Conservation (phyloP, 495 filamentous ascomycete genomes). For the Cairneyella variabilis region DNA sequence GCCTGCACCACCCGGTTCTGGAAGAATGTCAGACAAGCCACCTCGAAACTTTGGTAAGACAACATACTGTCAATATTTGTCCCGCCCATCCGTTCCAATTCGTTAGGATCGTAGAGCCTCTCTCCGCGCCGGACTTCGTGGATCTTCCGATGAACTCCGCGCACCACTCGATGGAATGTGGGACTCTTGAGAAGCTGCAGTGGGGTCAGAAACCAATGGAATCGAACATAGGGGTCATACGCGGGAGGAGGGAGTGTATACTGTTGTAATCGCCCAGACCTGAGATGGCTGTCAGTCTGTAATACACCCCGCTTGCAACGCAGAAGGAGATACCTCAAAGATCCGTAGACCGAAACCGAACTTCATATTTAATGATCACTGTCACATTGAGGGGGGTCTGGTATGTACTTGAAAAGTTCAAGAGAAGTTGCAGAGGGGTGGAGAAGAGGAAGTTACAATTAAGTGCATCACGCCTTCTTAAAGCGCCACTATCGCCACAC, state of each 20-base stretch:
- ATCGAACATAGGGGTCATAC: background rate
- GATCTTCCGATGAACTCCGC: conserved; percentile 49
- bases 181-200: conserved; percentile 56
- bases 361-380: conserved; percentile 24
- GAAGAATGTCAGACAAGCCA: conserved; percentile 3
- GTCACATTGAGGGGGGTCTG: background rate
- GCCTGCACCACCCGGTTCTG: conserved; percentile 23
- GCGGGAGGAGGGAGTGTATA: background rate
- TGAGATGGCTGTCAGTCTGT: conserved; percentile 18
- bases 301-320: conserved; percentile 5
- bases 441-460: background rate
- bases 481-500: background rate
- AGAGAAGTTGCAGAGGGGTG: background rate
- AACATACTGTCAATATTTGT: conserved; percentile 52
- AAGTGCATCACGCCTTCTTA: background rate
- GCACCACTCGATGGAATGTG: conserved; percentile 56
- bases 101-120: conserved; percentile 41
- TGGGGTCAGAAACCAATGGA: conserved; percentile 16
- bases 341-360: conserved; percentile 41
- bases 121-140: conserved; percentile 48
- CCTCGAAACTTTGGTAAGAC: background rate
- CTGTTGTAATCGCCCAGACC: conserved; percentile 20
- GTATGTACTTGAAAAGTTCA: background rate
- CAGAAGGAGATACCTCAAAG: conserved; percentile 41
- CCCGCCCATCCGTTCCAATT: conserved; percentile 54